Percentiles rank a stretch among this genome's conserved stretches.
Evolutionary conservation across 2,329 filamentous ascomycete genomes (phyloP).

Genomic region (Fusarium newnesense): DNA sequence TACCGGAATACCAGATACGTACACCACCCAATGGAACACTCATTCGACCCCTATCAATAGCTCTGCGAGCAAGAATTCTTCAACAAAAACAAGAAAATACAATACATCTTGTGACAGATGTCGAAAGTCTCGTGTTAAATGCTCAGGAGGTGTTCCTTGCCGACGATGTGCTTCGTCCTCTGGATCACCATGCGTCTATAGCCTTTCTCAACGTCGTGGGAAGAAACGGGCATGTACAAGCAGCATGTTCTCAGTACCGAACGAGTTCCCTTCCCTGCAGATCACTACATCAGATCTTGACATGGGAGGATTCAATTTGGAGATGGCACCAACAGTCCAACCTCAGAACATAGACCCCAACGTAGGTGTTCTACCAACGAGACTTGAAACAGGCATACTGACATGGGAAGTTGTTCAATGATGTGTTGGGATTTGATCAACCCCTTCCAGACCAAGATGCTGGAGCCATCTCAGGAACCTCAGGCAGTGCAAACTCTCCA

Average conservation of each 20-base stretch:
- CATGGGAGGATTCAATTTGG: background rate
- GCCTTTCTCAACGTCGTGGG: slow-evolving; percentile 2
- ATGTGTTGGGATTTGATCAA: background rate
- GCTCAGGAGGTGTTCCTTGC: slow-evolving; percentile 5
- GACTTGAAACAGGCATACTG: background rate
- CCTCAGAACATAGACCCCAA: background rate
- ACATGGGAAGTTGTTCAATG: background rate
- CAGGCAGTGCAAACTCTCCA: background rate
- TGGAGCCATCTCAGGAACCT: background rate
- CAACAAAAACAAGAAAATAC: background rate
- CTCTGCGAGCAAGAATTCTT: background rate
- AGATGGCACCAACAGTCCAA: rapidly evolving
- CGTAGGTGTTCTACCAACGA: too few species aligned
- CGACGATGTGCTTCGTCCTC: background rate
- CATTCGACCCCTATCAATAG: background rate
- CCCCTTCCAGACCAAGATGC: background rate
- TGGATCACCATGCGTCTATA: background rate
- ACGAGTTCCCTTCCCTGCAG: rapidly evolving
- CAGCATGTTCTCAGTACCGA: background rate
- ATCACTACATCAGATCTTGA: background rate
- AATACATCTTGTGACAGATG: slow-evolving; percentile 20
- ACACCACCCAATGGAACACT: slow-evolving; percentile 3
- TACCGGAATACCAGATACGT: background rate
- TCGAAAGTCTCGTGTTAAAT: slow-evolving; percentile 13
- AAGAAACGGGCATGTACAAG: background rate